Evolutionary conservation across 163 green algal species (phyloP).

Genomic region (Chlorella variabilis): DNA sequence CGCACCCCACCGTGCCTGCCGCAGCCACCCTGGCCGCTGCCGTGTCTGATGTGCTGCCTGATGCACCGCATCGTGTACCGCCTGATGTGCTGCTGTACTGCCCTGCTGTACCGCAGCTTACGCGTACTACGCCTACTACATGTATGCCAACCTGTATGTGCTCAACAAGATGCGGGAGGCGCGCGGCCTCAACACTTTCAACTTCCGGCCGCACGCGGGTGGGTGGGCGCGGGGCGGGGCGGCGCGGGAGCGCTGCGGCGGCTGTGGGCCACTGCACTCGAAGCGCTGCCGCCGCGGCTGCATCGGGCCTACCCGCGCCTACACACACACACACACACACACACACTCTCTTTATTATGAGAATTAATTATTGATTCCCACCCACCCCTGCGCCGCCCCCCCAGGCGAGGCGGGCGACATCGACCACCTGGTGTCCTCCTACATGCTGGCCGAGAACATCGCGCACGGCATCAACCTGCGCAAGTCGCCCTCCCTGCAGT

Average conservation of each 20-base stretch:
- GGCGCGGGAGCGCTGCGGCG: not conserved
- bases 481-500: constrained; percentile 93
- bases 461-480: constrained; percentile 99
- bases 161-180: constrained; percentile 94
- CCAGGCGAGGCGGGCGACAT: constrained; percentile 96
- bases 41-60: no score
- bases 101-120: constrained; percentile 27
- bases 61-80: no score
- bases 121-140: constrained; percentile 69
- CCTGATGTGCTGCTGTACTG: no score
- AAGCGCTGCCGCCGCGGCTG: no score
- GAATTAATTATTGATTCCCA: no score
- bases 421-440: constrained; percentile 92
- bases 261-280: not conserved
- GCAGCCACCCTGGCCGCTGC: no score
- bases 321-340: no score
- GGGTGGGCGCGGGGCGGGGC: not conserved
- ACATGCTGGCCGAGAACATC: constrained; percentile 97
- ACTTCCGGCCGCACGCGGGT: constrained; percentile 84
- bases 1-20: no score
- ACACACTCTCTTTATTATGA: no score
- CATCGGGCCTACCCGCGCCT: no score
- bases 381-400: no score
- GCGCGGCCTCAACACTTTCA: constrained; percentile 91
- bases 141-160: constrained; percentile 96